phyloP scores from a whole-genome alignment of 257 asterid species.

The Leonotis leonurus region DNA sequence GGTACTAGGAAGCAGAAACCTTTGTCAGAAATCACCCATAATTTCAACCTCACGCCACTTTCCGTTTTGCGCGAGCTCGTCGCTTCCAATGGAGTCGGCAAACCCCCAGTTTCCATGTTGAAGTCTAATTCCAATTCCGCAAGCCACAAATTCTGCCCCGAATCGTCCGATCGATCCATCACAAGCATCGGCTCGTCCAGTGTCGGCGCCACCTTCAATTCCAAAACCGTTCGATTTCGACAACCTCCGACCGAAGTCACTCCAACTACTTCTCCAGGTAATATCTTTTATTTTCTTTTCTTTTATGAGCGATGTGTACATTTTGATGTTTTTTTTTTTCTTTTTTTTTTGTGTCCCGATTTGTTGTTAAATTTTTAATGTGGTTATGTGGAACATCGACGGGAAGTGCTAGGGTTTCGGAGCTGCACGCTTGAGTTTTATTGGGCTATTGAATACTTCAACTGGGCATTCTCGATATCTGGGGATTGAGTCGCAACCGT shows the following conservation, averaged over 20 bases:
- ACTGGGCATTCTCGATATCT: neutral
- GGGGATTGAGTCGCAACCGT: neutral
- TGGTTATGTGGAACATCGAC: neutral
- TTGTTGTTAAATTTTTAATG: neutral
- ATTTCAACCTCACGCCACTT: conserved; percentile 36
- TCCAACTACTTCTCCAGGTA: conserved; percentile 24
- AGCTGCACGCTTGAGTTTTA: neutral
- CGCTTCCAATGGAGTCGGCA: conserved; percentile 16
- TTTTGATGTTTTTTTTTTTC: neutral
- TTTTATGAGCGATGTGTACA: neutral
- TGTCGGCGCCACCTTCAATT: conserved; percentile 15
- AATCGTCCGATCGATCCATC: conserved; percentile 30
- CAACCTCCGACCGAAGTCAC: conserved; percentile 16
- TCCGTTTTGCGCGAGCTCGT: conserved; percentile 39
- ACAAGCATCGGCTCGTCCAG: conserved; percentile 49
- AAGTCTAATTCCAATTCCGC: conserved; percentile 26
- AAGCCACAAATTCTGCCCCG: conserved; percentile 13
- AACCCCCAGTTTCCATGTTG: conserved; percentile 28
- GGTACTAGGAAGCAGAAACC: conserved; percentile 29
- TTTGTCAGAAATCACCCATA: conserved; percentile 39
- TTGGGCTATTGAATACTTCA: neutral
- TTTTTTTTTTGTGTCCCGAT: neutral
- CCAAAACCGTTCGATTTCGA: conserved; percentile 25
- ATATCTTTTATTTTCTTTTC: neutral
- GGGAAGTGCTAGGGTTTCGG: conserved; percentile 13